Conservation (phyloP, 2,329 filamentous ascomycete genomes). For the Neofusicoccum parvum region DNA sequence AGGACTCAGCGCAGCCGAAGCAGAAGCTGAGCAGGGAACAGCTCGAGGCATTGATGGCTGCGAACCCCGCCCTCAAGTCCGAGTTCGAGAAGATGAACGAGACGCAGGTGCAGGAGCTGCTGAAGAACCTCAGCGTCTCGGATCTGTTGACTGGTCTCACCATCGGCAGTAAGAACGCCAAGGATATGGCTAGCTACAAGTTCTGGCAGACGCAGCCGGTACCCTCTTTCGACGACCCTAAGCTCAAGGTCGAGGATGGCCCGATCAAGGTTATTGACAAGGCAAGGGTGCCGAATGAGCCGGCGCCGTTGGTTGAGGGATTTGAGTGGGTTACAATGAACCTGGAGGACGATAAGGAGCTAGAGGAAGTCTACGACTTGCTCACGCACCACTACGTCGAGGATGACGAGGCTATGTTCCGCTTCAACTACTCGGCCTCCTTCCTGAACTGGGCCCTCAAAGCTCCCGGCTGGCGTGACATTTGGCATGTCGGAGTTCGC, state of each 20-base stretch:
- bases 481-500: conserved; percentile 94
- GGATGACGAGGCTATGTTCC: conserved; percentile 94
- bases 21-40: conserved; percentile 39
- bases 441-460: conserved; percentile 95
- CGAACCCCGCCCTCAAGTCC: conserved; percentile 42
- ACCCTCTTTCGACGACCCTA: conserved; percentile 67
- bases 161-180: conserved; percentile 81
- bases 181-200: conserved; percentile 96
- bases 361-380: conserved; percentile 89
- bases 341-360: conserved; percentile 71
- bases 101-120: conserved; percentile 46
- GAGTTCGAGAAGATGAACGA: conserved; percentile 34
- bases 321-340: conserved; percentile 97
- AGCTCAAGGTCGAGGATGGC: conserved; percentile 66
- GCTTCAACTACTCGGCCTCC: conserved; percentile 89
- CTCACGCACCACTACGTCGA: conserved; percentile 95
- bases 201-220: conserved; percentile 99
- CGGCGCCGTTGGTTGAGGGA: conserved; percentile 69
- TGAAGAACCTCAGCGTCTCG: conserved; percentile 66
- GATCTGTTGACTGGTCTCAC: conserved; percentile 76
- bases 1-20: conserved; percentile 16
- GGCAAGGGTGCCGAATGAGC: conserved; percentile 77
- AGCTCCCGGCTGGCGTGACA: conserved; percentile 88
- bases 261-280: conserved; percentile 80
- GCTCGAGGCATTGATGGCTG: conserved; percentile 38